phyloP scores from a whole-genome alignment of 495 filamentous ascomycete species.

The Articulospora tetracladia region DNA sequence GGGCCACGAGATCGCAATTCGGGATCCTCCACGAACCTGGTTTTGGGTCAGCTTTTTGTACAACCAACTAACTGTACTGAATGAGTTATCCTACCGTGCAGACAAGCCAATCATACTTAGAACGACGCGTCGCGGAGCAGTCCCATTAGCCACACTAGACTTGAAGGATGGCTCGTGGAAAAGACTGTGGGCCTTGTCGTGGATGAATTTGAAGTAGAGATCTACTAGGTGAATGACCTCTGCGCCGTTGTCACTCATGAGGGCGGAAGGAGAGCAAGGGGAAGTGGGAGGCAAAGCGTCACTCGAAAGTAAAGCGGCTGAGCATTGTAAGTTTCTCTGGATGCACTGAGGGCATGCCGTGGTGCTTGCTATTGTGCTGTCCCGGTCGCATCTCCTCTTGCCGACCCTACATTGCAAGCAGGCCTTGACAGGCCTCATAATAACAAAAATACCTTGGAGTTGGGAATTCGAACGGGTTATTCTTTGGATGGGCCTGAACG shows the following conservation, averaged over 20 bases:
- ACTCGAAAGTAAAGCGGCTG: not conserved
- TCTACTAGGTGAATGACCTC: constrained; percentile 17
- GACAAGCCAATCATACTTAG: constrained; percentile 23
- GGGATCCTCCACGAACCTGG: not conserved
- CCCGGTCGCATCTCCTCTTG: constrained; percentile 62
- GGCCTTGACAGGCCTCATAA: constrained; percentile 1
- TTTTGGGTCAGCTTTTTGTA: not conserved
- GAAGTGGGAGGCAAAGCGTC: not conserved
- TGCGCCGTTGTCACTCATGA: not conserved
- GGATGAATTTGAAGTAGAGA: constrained; percentile 28
- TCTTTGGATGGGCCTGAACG: not conserved
- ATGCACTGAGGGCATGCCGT: constrained; percentile 63
- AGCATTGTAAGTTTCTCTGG: not conserved
- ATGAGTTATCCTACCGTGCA: constrained; percentile 17
- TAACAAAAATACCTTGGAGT: not conserved
- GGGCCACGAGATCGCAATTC: constrained; percentile 1
- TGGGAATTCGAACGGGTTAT: not conserved
- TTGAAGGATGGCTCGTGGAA: constrained; percentile 24
- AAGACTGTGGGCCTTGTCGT: constrained; percentile 30
- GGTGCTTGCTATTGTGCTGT: constrained; percentile 93
- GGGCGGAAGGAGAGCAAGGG: not conserved
- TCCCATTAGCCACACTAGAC: constrained; percentile 1
- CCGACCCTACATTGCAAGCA: constrained; percentile 8
- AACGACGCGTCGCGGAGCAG: constrained; percentile 7
- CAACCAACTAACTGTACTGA: not conserved